phyloP scores from a whole-genome alignment of 768 basidiomycete genomes.

The Russula griseocarnosa region DNA sequence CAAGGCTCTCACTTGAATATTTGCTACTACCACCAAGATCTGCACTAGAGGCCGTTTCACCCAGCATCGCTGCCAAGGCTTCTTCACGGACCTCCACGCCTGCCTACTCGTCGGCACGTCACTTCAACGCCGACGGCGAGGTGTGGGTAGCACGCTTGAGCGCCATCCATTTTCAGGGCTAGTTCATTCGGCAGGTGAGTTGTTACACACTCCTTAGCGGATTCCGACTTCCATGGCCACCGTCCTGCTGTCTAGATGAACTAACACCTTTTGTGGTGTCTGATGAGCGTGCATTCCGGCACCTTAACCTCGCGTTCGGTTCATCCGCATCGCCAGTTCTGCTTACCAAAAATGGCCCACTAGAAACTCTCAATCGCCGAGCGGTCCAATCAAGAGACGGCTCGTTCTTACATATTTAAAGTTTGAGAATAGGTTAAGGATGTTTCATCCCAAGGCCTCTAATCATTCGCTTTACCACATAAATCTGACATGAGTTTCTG shows the following conservation, averaged over 20 bases:
- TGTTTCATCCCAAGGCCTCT: slow-evolving; percentile 43
- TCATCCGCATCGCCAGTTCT: slow-evolving; percentile 71
- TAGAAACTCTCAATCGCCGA: slow-evolving; percentile 60
- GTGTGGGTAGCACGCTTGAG: slow-evolving; percentile 84
- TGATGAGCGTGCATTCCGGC: slow-evolving; percentile 79
- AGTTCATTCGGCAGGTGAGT: slow-evolving; percentile 53
- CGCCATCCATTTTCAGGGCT: slow-evolving; percentile 90
- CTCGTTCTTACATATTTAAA: slow-evolving; percentile 60
- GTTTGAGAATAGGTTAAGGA: slow-evolving; percentile 82
- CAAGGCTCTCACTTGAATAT: slow-evolving; percentile 51
- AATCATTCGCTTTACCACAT: slow-evolving; percentile 83
- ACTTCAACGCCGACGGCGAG: slow-evolving; percentile 67
- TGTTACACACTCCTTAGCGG: no score
- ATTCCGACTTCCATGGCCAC: no score
- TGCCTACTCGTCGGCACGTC: slow-evolving; percentile 72
- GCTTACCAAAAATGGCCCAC: slow-evolving; percentile 73
- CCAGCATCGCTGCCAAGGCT: slow-evolving; percentile 72
- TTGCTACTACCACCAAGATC: slow-evolving; percentile 88
- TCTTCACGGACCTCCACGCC: slow-evolving; percentile 76
- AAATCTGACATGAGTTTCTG: slow-evolving; percentile 56
- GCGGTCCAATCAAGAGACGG: slow-evolving; percentile 49
- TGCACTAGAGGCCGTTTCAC: slow-evolving; percentile 77
- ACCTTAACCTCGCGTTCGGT: slow-evolving; percentile 73
- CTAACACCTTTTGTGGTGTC: slow-evolving; percentile 83
- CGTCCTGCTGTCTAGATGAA: slow-evolving; percentile 82